Percentiles rank a stretch among this genome's conserved stretches.
phyloP scores from a whole-genome alignment of 441 rosid genomes.

The Corymbia calophylla region DNA sequence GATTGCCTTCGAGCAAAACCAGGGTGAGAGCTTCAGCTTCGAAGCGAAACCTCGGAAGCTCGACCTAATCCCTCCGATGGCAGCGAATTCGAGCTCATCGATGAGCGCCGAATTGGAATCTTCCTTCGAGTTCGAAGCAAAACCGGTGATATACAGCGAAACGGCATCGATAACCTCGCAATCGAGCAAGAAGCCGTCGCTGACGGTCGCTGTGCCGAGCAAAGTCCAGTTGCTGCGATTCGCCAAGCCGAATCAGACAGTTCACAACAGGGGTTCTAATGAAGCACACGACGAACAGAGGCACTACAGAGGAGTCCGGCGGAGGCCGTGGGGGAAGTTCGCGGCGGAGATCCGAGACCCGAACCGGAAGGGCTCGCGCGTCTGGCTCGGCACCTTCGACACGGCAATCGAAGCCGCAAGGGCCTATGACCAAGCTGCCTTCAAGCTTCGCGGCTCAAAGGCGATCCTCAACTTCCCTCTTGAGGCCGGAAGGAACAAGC shows the following conservation, averaged over 20 bases:
- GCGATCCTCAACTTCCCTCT: slow-evolving; percentile 87
- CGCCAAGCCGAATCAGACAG: slow-evolving; percentile 8
- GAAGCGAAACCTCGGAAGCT: slow-evolving; percentile 33
- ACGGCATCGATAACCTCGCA: neutral
- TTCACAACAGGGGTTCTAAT: neutral
- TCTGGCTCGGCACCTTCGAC: slow-evolving; percentile 89
- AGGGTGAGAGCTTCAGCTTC: slow-evolving; percentile 10
- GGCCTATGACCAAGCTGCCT: slow-evolving; percentile 86
- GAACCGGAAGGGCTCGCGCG: slow-evolving; percentile 52
- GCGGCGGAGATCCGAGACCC: slow-evolving; percentile 98
- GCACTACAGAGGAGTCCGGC: slow-evolving; percentile 87
- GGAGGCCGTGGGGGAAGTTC: slow-evolving; percentile 93
- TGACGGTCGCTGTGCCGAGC: slow-evolving; percentile 38
- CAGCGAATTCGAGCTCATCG: neutral
- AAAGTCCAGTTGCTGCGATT: slow-evolving; percentile 46
- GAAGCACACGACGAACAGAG: slow-evolving; percentile 16
- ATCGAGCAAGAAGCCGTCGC: slow-evolving; percentile 29
- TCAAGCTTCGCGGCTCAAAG: slow-evolving; percentile 71
- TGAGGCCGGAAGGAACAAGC: slow-evolving; percentile 36
- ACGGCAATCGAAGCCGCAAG: slow-evolving; percentile 80
- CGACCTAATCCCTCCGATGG: slow-evolving; percentile 21
- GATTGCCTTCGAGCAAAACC: slow-evolving; percentile 2
- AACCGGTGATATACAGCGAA: neutral
- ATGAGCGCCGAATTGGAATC: neutral
- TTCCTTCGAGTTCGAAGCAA: slow-evolving; percentile 5